Conservation (phyloP, 495 filamentous ascomycete genomes). For the Lophium mytilinum region DNA sequence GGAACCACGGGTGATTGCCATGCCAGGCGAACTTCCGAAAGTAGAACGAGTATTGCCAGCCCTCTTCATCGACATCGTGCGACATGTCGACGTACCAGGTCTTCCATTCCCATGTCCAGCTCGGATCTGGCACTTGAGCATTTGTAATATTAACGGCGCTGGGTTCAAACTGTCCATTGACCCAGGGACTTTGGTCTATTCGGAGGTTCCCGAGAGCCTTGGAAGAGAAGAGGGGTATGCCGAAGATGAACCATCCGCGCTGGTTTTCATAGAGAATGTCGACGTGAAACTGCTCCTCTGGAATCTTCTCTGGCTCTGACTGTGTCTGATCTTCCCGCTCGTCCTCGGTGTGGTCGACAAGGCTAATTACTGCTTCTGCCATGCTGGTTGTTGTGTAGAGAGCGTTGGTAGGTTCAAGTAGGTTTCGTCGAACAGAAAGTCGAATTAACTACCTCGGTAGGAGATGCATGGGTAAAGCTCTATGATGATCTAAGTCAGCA, state of each 20-base stretch:
- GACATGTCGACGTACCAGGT: constrained; percentile 92
- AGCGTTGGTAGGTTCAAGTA: not conserved
- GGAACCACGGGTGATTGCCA: constrained; percentile 81
- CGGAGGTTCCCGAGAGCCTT: constrained; percentile 66
- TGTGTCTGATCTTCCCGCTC: constrained; percentile 7
- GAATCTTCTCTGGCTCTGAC: constrained; percentile 8
- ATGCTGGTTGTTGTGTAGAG: constrained; percentile 18
- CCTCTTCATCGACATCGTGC: constrained; percentile 79
- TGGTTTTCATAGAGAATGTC: constrained; percentile 92
- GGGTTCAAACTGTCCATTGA: constrained; percentile 59
- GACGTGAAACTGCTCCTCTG: constrained; percentile 42
- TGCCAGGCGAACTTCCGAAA: constrained; percentile 83
- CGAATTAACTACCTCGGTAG: too few relatives aligned
- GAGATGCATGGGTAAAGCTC: too few relatives aligned
- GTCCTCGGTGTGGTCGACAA: constrained; percentile 44
- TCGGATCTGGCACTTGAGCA: constrained; percentile 88
- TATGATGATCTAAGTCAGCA: too few relatives aligned
- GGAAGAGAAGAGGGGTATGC: constrained; percentile 78
- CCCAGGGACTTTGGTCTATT: constrained; percentile 79
- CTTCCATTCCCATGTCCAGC: constrained; percentile 94
- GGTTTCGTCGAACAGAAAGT: not conserved
- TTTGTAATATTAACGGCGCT: constrained; percentile 82
- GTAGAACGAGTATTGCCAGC: constrained; percentile 90
- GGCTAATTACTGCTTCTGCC: constrained; percentile 54
- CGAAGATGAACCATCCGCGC: constrained; percentile 63